Evolutionary conservation across 768 basidiomycete species (phyloP).

Genomic region (Tulasnella sp.): DNA sequence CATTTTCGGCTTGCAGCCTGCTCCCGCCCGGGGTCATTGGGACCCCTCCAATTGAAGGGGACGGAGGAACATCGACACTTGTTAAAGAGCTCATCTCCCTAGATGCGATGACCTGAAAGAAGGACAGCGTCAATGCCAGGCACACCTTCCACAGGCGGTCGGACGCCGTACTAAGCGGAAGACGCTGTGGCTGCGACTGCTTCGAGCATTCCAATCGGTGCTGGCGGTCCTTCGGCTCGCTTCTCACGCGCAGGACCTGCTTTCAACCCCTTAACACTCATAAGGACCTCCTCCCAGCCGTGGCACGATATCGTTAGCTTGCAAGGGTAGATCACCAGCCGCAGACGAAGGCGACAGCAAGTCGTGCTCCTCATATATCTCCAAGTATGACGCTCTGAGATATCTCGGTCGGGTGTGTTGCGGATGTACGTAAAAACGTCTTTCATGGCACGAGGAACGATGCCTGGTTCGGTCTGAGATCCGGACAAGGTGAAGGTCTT

Average conservation of each 20-base stretch:
- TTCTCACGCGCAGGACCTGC: constrained; percentile 80
- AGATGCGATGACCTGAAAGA: constrained; percentile 61
- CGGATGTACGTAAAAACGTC: constrained; percentile 86
- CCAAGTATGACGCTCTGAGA: constrained; percentile 93
- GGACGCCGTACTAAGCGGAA: constrained; percentile 70
- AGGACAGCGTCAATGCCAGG: neutral
- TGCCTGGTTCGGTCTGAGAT: constrained; percentile 78
- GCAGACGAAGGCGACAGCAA: constrained; percentile 54
- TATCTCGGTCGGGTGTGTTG: constrained; percentile 70
- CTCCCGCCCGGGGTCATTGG: constrained; percentile 57
- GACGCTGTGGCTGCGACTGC: constrained; percentile 90
- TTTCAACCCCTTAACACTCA: constrained; percentile 76
- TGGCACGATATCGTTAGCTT: constrained; percentile 61
- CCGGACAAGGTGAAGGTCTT: constrained; percentile 65
- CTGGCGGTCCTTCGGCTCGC: constrained; percentile 83
- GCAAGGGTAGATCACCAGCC: constrained; percentile 60
- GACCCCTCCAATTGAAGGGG: constrained; percentile 2
- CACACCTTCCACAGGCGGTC: neutral
- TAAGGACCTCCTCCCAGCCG: constrained; percentile 90
- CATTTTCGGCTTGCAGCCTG: constrained; percentile 68
- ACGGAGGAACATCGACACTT: neutral
- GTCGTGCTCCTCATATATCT: constrained; percentile 95
- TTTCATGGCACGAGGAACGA: constrained; percentile 88
- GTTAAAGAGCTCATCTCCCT: constrained; percentile 51
- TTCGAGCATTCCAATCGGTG: constrained; percentile 98